Base-by-base conservation (phyloP, 345 rosid species). In the Pelargonium nanum region DNA sequence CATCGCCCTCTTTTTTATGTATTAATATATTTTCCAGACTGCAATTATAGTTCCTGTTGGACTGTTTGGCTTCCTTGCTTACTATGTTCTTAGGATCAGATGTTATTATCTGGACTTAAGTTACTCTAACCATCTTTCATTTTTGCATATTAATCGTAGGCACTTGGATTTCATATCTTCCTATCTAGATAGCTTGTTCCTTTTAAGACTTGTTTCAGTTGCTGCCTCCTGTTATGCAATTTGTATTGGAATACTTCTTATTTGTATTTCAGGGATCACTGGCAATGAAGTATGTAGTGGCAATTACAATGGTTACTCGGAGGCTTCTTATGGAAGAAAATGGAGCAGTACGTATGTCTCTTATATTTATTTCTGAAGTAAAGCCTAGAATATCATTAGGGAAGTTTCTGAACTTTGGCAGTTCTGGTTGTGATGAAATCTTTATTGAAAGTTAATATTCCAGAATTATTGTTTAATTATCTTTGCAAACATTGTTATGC, bases 311-410 rank as follows among this genome's bases (percentile, higher is more conserved):
- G 94, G 72, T 87, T 60, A 75, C 84, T 68, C 79, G 88, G 75
- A 84, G 96, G 79, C 96, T 93, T 79, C 84, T 89, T 62, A 59
- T 79, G 71, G 97, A 87, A 78, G 96, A 89, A 73, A 40, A 40
- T 40, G 48, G 15, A 40, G 48, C 48, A 6, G 48, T 40, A 12
- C 9, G 48, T 40, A 40, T 40, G 15, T 40, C 48, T 40, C 13
- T 40, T 40, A 9, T 40, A 40, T 40, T n/a, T 2, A 28, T 28
- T 6, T 12, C 48, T 40, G 48, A 40, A 40, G 9, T 40, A 17
- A 40, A 40, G 48, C 2, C 15, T 40, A n/a, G 15, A 40, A 40
- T 40, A 40, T 40, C 48, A 40, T 17, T 40, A 40, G 48, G 15
- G 10, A 40, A 17, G 48, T 17, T 12, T 40, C 48, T 40, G 48